Conservation (phyloP, 495 filamentous ascomycete species). For the Hypomontagnella monticulosa region DNA sequence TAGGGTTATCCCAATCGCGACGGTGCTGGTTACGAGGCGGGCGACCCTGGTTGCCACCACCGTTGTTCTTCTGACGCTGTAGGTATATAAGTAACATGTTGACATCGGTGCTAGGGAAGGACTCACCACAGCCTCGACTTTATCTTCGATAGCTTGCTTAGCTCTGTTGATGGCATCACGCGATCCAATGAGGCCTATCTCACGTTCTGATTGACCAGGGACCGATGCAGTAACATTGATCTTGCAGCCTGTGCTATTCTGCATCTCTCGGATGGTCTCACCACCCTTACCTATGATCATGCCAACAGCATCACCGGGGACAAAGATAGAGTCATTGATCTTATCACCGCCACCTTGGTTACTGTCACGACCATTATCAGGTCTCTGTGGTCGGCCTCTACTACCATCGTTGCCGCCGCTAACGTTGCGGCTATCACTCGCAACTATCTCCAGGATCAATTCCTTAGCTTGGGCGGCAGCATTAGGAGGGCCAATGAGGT, state of each 20-base stretch:
- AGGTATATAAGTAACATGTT: constrained; percentile 41
- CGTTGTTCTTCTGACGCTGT: constrained; percentile 64
- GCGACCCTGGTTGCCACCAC: constrained; percentile 55
- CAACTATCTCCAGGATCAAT: constrained; percentile 85
- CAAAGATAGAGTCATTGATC: constrained; percentile 79
- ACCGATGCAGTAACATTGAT: constrained; percentile 84
- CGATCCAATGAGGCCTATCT: constrained; percentile 80
- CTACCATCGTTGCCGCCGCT: constrained; percentile 43
- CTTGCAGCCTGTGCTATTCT: constrained; percentile 81
- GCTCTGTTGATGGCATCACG: constrained; percentile 76
- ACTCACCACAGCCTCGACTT: constrained; percentile 84
- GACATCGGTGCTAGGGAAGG: constrained; percentile 4
- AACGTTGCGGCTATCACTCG: constrained; percentile 77
- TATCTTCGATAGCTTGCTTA: constrained; percentile 82
- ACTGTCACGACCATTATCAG: constrained; percentile 45
- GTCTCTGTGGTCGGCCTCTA: constrained; percentile 40
- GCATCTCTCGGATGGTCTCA: constrained; percentile 89
- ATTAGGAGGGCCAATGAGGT: constrained; percentile 76
- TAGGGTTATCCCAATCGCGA: constrained; percentile 54
- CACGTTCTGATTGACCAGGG: constrained; percentile 74
- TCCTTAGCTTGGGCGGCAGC: constrained; percentile 76
- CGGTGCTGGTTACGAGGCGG: constrained; percentile 54
- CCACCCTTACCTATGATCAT: constrained; percentile 93
- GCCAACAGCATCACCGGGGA: constrained; percentile 85
- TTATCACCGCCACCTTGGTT: constrained; percentile 63